Conservation (phyloP, 2,329 filamentous ascomycete genomes). For the Tolypocladium ophioglossoides region DNA sequence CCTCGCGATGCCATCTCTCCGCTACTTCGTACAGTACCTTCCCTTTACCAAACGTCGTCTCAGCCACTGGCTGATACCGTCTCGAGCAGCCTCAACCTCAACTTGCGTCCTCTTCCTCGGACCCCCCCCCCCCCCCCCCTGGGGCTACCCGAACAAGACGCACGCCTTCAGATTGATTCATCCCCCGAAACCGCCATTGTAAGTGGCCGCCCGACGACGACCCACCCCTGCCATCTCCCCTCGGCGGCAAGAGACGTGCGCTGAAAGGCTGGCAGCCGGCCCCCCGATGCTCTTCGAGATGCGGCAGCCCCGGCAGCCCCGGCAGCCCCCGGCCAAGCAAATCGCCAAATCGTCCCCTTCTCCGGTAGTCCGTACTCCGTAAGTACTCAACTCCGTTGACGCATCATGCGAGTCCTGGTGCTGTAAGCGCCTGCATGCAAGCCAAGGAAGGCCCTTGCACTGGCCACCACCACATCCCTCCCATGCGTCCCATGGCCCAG, state of each 20-base stretch:
- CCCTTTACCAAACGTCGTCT: neutral
- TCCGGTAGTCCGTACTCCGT: too few species aligned
- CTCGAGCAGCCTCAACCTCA: neutral
- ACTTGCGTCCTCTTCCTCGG: neutral
- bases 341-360: conserved; percentile 3
- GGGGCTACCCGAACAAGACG: neutral
- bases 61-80: neutral
- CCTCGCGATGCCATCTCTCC: neutral
- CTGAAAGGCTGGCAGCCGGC: conserved; percentile 24
- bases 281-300: conserved; percentile 7
- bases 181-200: neutral
- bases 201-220: conserved; percentile 6
- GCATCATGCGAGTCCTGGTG: neutral
- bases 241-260: conserved; percentile 26
- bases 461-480: neutral
- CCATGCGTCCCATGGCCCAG: neutral
- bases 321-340: conserved; percentile 3
- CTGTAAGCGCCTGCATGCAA: conserved; percentile 5
- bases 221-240: conserved; percentile 10
- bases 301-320: conserved; percentile 5
- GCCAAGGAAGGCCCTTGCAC: neutral
- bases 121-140: neutral
- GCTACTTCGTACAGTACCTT: neutral
- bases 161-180: neutral
- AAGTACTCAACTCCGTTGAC: too few species aligned